Conservation (phyloP, 495 filamentous ascomycete genomes). For the Tuber umbilicatum region DNA sequence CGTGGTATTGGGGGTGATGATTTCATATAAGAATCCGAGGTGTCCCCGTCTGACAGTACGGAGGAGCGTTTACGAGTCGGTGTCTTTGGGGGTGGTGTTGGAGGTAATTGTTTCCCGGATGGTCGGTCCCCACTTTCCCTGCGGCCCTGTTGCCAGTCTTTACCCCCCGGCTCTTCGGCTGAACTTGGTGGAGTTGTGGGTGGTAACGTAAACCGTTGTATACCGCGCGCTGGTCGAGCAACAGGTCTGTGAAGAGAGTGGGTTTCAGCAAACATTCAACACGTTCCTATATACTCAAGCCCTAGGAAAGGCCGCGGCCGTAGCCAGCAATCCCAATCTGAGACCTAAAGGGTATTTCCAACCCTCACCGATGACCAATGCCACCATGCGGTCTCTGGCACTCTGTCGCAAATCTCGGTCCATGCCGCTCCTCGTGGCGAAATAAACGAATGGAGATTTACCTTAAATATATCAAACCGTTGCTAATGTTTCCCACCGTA, state of each 20-base stretch:
- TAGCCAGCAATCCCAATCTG: neutral
- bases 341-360: neutral
- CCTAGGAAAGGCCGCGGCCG: neutral
- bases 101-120: constrained; percentile 21
- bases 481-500: constrained; percentile 88
- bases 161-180: constrained; percentile 34
- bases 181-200: constrained; percentile 42
- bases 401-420: neutral
- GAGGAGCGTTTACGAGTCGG: constrained; percentile 28
- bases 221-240: constrained; percentile 38
- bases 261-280: constrained; percentile 11
- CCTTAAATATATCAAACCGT: constrained; percentile 91
- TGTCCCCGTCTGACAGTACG: constrained; percentile 22
- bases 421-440: neutral
- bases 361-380: neutral
- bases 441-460: constrained; percentile 48
- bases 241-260: constrained; percentile 30
- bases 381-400: neutral
- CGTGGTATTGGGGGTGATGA: constrained; percentile 41
- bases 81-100: constrained; percentile 39
- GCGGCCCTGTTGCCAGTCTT: constrained; percentile 29
- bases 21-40: constrained; percentile 31
- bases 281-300: neutral
- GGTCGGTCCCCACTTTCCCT: constrained; percentile 18
- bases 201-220: constrained; percentile 36